Percentiles rank a stretch among this genome's conserved stretches.
Conservation (phyloP, 257 asterid species). For the Rubia yunnanensis region DNA sequence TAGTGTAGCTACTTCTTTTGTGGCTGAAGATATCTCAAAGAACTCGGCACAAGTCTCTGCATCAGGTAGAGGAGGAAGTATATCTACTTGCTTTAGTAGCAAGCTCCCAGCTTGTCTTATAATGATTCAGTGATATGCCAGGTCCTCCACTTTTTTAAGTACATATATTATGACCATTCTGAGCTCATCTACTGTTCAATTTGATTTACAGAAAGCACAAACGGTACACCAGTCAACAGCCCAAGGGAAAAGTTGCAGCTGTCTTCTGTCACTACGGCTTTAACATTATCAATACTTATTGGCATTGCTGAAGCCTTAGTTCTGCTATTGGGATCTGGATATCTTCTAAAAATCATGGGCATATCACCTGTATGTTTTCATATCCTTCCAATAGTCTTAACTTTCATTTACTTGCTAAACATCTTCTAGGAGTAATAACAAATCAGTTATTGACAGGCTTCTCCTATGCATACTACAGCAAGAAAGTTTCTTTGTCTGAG, state of each 20-base stretch:
- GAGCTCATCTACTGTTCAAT: constrained; percentile 3
- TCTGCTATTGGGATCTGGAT: constrained; percentile 72
- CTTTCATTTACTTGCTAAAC: background rate
- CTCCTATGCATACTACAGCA: constrained; percentile 77
- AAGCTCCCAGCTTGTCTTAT: background rate
- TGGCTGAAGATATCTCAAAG: constrained; percentile 89
- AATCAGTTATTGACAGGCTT: constrained; percentile 38
- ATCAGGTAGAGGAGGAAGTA: constrained; percentile 37
- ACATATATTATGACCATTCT: background rate
- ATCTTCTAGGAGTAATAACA: background rate
- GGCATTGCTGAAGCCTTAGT: constrained; percentile 82
- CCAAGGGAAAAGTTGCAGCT: constrained; percentile 52
- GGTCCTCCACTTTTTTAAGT: background rate
- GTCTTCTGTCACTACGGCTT: constrained; percentile 89
- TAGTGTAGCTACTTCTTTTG: constrained; percentile 89
- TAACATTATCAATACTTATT: constrained; percentile 71
- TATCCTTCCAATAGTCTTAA: background rate
- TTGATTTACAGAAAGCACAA: constrained; percentile 19
- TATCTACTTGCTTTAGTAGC: background rate
- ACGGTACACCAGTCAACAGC: constrained; percentile 16
- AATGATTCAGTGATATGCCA: background rate
- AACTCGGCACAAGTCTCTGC: constrained; percentile 32
- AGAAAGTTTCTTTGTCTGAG: constrained; percentile 65
- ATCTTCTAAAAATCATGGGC: constrained; percentile 83
- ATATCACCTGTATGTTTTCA: constrained; percentile 52